These are phyloP conservation scores for Ogataea salicorniae DNA, from an alignment of 805 yeast species.

Conservation along the genomic window DNA sequence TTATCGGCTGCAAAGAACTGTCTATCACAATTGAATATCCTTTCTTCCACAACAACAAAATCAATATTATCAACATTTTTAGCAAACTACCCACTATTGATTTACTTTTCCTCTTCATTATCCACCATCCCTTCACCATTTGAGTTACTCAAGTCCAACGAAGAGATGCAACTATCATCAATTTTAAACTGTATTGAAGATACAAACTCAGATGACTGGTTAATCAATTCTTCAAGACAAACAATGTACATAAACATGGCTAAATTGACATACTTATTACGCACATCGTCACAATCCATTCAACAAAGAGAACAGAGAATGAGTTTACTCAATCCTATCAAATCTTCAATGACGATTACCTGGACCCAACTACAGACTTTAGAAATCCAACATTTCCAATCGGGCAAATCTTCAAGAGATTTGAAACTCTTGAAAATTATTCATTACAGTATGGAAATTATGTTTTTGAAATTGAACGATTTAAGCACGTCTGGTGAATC, in stretches of 20 bases:
- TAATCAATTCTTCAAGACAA: background rate
- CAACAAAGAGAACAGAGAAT: background rate
- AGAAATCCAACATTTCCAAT: constrained; percentile 20
- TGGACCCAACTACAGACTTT: constrained; percentile 29
- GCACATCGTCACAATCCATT: constrained; percentile 1
- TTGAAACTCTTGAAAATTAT: constrained; percentile 19
- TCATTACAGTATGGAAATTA: constrained; percentile 25
- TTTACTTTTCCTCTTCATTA: background rate
- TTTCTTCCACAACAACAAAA: no score
- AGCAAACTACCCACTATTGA: background rate
- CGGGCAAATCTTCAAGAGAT: no score
- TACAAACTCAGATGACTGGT: background rate
- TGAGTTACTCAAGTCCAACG: background rate
- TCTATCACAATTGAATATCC: no score
- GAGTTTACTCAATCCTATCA: constrained; percentile 9
- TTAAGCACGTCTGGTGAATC: constrained; percentile 11
- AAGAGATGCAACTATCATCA: no score
- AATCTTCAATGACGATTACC: constrained; percentile 22
- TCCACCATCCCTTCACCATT: background rate
- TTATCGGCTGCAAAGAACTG: no score
- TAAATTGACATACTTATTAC: constrained; percentile 35
- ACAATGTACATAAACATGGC: constrained; percentile 28
- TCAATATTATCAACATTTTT: background rate
- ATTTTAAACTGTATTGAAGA: background rate
- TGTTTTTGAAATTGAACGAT: constrained; percentile 22